Evolutionary conservation across 495 filamentous ascomycete genomes (phyloP).

Genomic region (Collariella sp.): DNA sequence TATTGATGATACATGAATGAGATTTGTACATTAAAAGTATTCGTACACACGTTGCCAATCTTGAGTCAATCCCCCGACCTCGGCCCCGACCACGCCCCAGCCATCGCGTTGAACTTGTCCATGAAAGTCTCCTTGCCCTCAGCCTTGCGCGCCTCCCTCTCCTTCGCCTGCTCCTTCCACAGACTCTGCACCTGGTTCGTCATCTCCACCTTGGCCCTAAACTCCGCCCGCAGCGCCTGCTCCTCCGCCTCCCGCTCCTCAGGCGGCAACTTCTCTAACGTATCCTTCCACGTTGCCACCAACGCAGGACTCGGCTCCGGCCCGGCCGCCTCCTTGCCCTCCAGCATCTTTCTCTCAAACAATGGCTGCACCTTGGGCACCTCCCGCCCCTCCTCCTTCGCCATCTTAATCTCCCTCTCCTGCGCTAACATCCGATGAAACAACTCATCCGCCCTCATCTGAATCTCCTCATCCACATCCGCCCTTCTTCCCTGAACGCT

Average conservation of each 20-base stretch:
- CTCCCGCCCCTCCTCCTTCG: slow-evolving; percentile 51
- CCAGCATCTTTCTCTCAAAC: slow-evolving; percentile 24
- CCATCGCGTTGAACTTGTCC: slow-evolving; percentile 34
- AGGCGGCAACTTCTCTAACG: slow-evolving; percentile 50
- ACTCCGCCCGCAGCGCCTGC: slow-evolving; percentile 51
- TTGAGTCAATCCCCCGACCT: not conserved
- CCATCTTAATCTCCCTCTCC: slow-evolving; percentile 58
- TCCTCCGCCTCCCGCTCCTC: slow-evolving; percentile 60
- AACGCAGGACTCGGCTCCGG: slow-evolving; percentile 28
- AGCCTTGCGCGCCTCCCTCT: slow-evolving; percentile 48
- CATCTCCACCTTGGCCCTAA: slow-evolving; percentile 48
- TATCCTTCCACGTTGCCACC: slow-evolving; percentile 41
- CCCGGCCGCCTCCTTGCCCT: not conserved
- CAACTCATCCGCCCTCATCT: slow-evolving; percentile 87
- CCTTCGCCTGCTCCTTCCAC: slow-evolving; percentile 49
- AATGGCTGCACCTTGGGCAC: slow-evolving; percentile 42
- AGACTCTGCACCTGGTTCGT: slow-evolving; percentile 44
- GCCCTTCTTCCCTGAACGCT: slow-evolving; percentile 50
- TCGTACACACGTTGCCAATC: not conserved
- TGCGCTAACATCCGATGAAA: slow-evolving; percentile 79
- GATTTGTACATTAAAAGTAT: slow-evolving; percentile 5
- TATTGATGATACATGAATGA: slow-evolving; percentile 3
- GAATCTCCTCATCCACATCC: slow-evolving; percentile 77
- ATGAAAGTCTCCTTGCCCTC: slow-evolving; percentile 48
- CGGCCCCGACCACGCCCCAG: slow-evolving; percentile 4